Base-by-base conservation (phyloP, 495 filamentous ascomycete genomes). In the Coniosporium apollinis region DNA sequence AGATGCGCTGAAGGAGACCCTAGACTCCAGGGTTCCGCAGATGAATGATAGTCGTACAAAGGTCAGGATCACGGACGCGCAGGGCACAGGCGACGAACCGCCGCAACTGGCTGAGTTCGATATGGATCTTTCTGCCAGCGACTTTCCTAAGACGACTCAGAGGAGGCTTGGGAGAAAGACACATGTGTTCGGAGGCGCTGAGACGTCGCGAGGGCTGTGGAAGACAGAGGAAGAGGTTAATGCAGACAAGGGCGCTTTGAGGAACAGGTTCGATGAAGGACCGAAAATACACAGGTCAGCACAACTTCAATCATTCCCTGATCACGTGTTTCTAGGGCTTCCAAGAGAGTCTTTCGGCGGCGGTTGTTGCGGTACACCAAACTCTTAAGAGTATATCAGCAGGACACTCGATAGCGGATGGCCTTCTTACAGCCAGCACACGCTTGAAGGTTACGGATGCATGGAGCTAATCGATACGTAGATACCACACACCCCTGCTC, bases 401-500 rank as follows among this genome's bases (percentile, higher is more conserved):
- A n/a, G n/a, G n/a, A n/a, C n/a, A n/a, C n/a, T n/a, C n/a, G n/a
- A n/a, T n/a, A n/a, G n/a, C n/a, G n/a, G n/a, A n/a, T n/a, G n/a
- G n/a, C n/a, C n/a, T n/a, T n/a, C n/a, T n/a, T n/a, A n/a, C 26
- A 22, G 28, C 34, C 6, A 14, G 8, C n/a, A n/a, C n/a, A n/a
- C n/a, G n/a, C n/a, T n/a, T n/a, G n/a, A n/a, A n/a, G n/a, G n/a
- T n/a, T n/a, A n/a, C n/a, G n/a, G n/a, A n/a, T n/a, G n/a, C n/a
- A n/a, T n/a, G n/a, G n/a, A n/a, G n/a, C n/a, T n/a, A n/a, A n/a
- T n/a, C n/a, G n/a, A n/a, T n/a, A n/a, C n/a, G n/a, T n/a, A 78
- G 73, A 36, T 72, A 69, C 40, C 55, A 61, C 32, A 72, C 72
- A 14, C 38, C 60, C 3, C 63, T 92, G 13, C 57, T 62, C 4